Base-by-base conservation (phyloP, 305 asterid genomes). In the Fraxinus sp. region DNA sequence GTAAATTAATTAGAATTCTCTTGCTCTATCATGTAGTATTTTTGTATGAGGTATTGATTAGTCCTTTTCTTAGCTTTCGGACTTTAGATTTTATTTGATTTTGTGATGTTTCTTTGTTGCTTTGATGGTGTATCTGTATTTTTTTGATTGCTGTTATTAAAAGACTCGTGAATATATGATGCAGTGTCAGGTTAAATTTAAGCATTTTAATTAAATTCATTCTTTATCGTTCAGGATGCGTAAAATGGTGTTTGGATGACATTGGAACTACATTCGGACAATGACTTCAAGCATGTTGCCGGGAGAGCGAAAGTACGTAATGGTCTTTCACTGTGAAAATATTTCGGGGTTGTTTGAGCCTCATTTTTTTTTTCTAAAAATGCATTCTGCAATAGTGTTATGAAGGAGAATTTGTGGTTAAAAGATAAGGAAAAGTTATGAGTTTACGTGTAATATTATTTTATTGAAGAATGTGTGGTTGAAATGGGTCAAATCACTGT, bases 211-310 rank as follows among this genome's bases (percentile, higher is more conserved):
- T 77, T 9, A 36, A 55, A 37, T 18, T 33, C 39, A 72, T 46
- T 80, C 68, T 79, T 82, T 81, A 35, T 62, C 72, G 59, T 81
- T 68, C 89, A 91, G 93, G 91, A 78, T 68, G 62, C 30, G 8
- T 79, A 79, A 77, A 79, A 57, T 84, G 85, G 82, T 79, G 30
- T 83, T 88, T 93, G 94, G 90, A 92, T 93, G 95, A 91, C 86
- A 92, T 86, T 91, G 92, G 86, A 87, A 84, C 84, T 78, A 83
- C 91, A 83, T 86, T 87, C 87, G 85, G 84, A 87, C 87, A 87
- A 95, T 97, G 98, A 92, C 89, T 86, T 93, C 99, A 85, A 97
- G 91, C 89, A 89, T 93, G 92, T 78, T 89, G 87, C 90, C 98
- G 87, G 98, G 98, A 90, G 99, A 93, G 78, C 91, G 94, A 84